These are phyloP conservation scores for Trichoderma gamsii DNA, from an alignment of 495 filamentous ascomycete species.

Conservation along the genomic window DNA sequence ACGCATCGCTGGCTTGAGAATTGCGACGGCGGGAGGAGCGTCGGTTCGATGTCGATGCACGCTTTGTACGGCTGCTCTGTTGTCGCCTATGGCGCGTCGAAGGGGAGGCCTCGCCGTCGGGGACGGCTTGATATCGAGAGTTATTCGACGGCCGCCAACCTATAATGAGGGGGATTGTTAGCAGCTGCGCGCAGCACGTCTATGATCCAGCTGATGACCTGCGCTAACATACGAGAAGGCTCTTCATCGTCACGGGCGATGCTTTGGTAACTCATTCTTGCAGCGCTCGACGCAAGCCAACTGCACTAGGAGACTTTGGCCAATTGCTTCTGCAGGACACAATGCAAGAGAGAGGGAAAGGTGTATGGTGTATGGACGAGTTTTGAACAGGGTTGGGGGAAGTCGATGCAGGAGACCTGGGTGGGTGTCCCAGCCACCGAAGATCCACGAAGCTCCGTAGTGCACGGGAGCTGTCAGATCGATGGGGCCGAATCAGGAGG, in stretches of 20 bases:
- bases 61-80: neutral
- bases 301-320: slow-evolving; percentile 8
- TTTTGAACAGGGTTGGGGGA: neutral
- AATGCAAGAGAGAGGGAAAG: slow-evolving; percentile 6
- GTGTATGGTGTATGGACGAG: neutral
- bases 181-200: neutral
- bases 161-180: neutral
- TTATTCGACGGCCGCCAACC: slow-evolving; percentile 4
- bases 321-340: slow-evolving; percentile 3
- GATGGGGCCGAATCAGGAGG: neutral
- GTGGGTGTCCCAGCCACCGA: slow-evolving; percentile 12
- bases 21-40: neutral
- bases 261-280: slow-evolving; percentile 7
- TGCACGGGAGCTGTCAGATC: neutral
- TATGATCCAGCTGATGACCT: neutral
- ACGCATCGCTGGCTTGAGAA: neutral
- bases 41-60: neutral
- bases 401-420: neutral
- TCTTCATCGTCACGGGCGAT: neutral
- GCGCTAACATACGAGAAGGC: slow-evolving; percentile 6
- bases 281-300: neutral
- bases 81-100: neutral
- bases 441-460: slow-evolving; percentile 11
- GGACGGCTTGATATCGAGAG: slow-evolving; percentile 10
- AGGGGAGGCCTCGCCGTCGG: neutral